Evolutionary conservation across 2,329 filamentous ascomycete species (phyloP).

Genomic region (Neurospora sp.): DNA sequence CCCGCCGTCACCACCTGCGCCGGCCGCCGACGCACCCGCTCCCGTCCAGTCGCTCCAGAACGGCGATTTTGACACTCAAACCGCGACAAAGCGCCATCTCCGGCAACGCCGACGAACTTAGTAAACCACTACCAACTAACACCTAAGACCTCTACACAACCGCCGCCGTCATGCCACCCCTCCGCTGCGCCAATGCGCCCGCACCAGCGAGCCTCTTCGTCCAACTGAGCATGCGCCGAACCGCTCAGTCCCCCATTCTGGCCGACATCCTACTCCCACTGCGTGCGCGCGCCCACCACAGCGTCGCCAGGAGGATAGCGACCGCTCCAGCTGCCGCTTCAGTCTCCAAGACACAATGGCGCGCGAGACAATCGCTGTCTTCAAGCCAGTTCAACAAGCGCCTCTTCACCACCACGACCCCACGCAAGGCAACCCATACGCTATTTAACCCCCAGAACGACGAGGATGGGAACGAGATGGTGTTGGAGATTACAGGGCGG

Average conservation of each 20-base stretch:
- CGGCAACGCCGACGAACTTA: background rate
- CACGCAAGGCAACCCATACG: conserved; percentile 34
- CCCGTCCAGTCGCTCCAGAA: background rate
- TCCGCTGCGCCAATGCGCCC: conserved; percentile 29
- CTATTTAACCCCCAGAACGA: conserved; percentile 65
- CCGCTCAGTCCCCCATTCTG: conserved; percentile 21
- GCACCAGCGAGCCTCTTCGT: conserved; percentile 31
- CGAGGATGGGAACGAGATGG: conserved; percentile 77
- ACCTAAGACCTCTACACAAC: background rate
- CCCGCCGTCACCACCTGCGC: conserved; percentile 1
- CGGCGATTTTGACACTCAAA: background rate
- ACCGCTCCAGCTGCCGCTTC: background rate
- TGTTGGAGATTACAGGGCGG: conserved; percentile 71
- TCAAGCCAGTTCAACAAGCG: conserved; percentile 5
- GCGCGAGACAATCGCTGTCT: background rate
- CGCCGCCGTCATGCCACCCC: conserved; percentile 9
- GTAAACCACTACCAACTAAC: background rate
- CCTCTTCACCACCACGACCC: conserved; percentile 28
- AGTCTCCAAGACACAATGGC: background rate
- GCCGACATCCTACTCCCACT: conserved; percentile 31
- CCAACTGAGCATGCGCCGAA: conserved; percentile 24
- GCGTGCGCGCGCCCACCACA: conserved; percentile 9
- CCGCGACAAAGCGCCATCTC: background rate
- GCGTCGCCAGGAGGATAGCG: conserved; percentile 1
- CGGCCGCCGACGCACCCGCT: conserved; percentile 1